Evolutionary conservation across 129 eudicot species (phyloP).

Genomic region (Helianthus annuus): DNA sequence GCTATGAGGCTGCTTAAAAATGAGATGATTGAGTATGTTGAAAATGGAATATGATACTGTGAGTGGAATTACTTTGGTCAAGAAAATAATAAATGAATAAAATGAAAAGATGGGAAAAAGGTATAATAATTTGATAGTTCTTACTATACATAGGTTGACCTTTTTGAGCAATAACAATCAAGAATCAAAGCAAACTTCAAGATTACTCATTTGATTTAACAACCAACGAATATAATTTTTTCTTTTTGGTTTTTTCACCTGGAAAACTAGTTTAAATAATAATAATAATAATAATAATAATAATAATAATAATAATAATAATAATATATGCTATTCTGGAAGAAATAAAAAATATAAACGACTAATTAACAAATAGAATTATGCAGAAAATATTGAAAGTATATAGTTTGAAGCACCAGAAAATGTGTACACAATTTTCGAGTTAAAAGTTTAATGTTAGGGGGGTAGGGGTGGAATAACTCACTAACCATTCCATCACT

Average conservation of each 20-base stretch:
- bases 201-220: neutral
- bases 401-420: too few relatives aligned
- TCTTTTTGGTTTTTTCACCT: neutral
- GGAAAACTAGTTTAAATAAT: neutral
- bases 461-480: too few relatives aligned
- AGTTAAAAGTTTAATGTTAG: too few relatives aligned
- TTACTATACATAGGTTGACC: slow-evolving; percentile 15
- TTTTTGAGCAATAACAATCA: slow-evolving; percentile 2
- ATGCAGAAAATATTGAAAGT: neutral
- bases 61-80: slow-evolving; percentile 33
- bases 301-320: neutral
- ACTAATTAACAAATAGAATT: neutral
- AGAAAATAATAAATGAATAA: slow-evolving; percentile 23
- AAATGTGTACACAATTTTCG: too few relatives aligned
- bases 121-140: neutral
- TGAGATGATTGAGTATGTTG: slow-evolving; percentile 42
- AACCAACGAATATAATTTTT: neutral
- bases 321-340: neutral
- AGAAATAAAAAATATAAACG: neutral
- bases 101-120: slow-evolving; percentile 2
- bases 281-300: neutral
- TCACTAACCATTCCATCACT: too few relatives aligned
- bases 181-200: slow-evolving; percentile 16
- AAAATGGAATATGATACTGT: slow-evolving; percentile 36
- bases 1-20: slow-evolving; percentile 37